Evolutionary conservation across 148 eudicot species (phyloP).

Genomic region (Arctostaphylos glauca): DNA sequence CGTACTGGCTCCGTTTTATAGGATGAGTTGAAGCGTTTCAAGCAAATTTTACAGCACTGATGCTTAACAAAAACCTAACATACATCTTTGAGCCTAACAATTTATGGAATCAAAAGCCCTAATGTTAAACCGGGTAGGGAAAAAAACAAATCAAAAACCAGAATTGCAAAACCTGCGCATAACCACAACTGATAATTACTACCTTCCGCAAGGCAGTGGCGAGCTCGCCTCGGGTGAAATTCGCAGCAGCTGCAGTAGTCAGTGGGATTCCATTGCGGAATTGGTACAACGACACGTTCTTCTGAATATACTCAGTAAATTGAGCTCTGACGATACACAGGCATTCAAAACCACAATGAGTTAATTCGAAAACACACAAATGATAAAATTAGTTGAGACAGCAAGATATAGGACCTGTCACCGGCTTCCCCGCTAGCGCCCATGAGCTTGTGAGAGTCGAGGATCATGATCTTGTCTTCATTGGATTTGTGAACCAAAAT

Average conservation of each 20-base stretch:
- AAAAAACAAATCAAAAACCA: neutral
- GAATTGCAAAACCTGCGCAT: neutral
- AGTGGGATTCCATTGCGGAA: slow-evolving; percentile 80
- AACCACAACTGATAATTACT: neutral
- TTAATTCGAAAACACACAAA: neutral
- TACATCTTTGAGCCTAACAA: neutral
- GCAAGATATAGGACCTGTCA: slow-evolving; percentile 44
- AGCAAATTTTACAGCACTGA: neutral
- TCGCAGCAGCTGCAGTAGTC: slow-evolving; percentile 82
- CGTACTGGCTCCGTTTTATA: neutral
- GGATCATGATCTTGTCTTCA: slow-evolving; percentile 81
- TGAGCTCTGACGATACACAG: slow-evolving; percentile 52
- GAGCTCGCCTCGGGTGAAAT: slow-evolving; percentile 86
- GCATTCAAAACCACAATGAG: neutral
- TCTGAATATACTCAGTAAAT: slow-evolving; percentile 79
- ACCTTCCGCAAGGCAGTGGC: slow-evolving; percentile 91
- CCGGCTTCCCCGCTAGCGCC: slow-evolving; percentile 92
- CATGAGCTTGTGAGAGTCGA: slow-evolving; percentile 88
- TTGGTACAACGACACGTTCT: slow-evolving; percentile 74
- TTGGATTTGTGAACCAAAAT: slow-evolving; percentile 78
- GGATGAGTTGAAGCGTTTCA: neutral
- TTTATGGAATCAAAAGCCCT: neutral
- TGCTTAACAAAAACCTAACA: neutral
- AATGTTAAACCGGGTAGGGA: neutral
- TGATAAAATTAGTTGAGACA: too few species aligned